phyloP scores from a whole-genome alignment of 129 eudicot species.

The Tanacetum coccineum region DNA sequence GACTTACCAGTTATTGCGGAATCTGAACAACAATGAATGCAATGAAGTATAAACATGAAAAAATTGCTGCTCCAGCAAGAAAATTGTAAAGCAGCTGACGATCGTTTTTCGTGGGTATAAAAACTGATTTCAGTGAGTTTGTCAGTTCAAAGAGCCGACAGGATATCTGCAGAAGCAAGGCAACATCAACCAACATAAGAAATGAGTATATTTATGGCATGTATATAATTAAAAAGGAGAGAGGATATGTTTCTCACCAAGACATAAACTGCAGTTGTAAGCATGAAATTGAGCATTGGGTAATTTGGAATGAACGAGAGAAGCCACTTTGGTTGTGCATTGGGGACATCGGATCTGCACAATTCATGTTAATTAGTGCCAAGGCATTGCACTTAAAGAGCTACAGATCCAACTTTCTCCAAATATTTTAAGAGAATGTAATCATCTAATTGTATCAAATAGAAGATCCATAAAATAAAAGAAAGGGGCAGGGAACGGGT shows the following conservation, averaged over 20 bases:
- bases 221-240: not conserved
- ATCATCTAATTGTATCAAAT: not conserved
- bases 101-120: constrained; percentile 77
- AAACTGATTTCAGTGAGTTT: constrained; percentile 69
- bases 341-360: constrained; percentile 80
- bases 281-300: constrained; percentile 91
- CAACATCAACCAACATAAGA: not conserved
- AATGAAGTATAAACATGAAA: constrained; percentile 53
- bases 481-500: not conserved
- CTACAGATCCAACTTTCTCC: constrained; percentile 16
- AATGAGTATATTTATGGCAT: constrained; percentile 3
- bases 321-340: constrained; percentile 95
- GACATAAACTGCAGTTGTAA: constrained; percentile 70
- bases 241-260: constrained; percentile 53
- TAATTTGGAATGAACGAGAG: constrained; percentile 78
- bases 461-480: not conserved
- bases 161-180: constrained; percentile 54
- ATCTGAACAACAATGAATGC: constrained; percentile 81
- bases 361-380: constrained; percentile 18
- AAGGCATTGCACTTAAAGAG: constrained; percentile 12
- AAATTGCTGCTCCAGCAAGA: constrained; percentile 75
- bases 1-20: constrained; percentile 51
- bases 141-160: constrained; percentile 81
- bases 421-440: not conserved
- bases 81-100: constrained; percentile 66